phyloP scores from a whole-genome alignment of 2,329 filamentous ascomycete species.

The Teratosphaeria nubilosa region DNA sequence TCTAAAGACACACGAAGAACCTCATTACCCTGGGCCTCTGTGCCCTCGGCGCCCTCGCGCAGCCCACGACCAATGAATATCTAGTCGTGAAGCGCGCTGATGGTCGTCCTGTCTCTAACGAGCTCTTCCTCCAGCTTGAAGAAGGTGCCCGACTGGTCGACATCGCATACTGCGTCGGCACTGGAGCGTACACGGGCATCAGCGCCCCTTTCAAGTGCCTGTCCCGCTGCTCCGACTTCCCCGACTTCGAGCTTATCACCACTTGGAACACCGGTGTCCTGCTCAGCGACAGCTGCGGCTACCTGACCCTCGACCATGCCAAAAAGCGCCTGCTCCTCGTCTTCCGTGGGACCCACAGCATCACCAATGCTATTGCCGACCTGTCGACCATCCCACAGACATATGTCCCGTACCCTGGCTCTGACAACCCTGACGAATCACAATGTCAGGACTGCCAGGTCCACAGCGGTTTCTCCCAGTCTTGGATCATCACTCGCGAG shows the following conservation, averaged over 20 bases:
- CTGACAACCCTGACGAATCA: conserved; percentile 27
- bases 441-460: conserved; percentile 82
- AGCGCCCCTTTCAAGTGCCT: conserved; percentile 73
- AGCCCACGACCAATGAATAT: neutral
- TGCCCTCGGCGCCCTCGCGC: neutral
- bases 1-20: neutral
- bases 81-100: neutral
- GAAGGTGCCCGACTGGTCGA: conserved; percentile 86
- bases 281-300: conserved; percentile 85
- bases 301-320: conserved; percentile 75
- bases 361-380: conserved; percentile 84
- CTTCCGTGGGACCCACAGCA: conserved; percentile 88
- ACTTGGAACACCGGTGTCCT: conserved; percentile 87
- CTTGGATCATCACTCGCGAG: conserved; percentile 67
- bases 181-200: conserved; percentile 68
- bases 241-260: conserved; percentile 63
- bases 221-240: conserved; percentile 77
- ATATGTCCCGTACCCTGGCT: conserved; percentile 74
- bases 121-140: conserved; percentile 72
- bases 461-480: conserved; percentile 77
- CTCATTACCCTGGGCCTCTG: neutral
- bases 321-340: conserved; percentile 65
- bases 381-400: conserved; percentile 80
- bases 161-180: conserved; percentile 84
- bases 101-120: conserved; percentile 38